Evolutionary conservation across 148 eudicot genomes (phyloP).

Genomic region (Chenopodium quinoa): DNA sequence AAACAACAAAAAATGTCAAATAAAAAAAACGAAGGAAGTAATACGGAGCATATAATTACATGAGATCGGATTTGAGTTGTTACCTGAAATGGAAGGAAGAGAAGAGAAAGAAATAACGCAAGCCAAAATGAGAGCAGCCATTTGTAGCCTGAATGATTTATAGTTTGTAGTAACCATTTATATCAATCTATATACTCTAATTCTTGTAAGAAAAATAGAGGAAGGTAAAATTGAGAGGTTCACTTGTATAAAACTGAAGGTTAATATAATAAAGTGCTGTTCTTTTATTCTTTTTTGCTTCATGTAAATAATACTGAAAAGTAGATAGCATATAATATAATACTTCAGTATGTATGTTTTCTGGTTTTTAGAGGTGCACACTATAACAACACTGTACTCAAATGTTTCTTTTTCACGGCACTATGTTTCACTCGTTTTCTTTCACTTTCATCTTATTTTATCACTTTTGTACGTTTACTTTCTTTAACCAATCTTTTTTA

Average conservation of each 20-base stretch:
- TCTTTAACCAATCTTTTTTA: too few species aligned
- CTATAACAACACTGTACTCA: not conserved
- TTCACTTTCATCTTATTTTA: too few species aligned
- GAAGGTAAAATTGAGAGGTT: constrained; percentile 12
- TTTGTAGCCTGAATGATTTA: constrained; percentile 14
- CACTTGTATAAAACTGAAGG: not conserved
- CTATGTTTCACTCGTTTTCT: too few species aligned
- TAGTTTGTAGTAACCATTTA: constrained; percentile 12
- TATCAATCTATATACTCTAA: not conserved
- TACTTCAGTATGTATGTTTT: not conserved
- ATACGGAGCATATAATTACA: not conserved
- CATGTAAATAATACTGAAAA: not conserved
- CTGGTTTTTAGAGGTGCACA: not conserved
- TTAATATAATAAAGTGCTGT: not conserved
- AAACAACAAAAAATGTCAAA: too few species aligned
- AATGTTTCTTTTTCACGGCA: not conserved
- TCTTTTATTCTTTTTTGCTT: constrained; percentile 1
- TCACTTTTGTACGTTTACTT: too few species aligned
- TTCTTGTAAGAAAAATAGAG: not conserved
- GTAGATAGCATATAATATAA: not conserved
- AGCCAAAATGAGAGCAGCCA: constrained; percentile 19
- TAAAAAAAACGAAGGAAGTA: too few species aligned
- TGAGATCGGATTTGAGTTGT: not conserved
- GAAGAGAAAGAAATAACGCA: constrained; percentile 22
- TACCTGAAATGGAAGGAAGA: constrained; percentile 35